phyloP scores from a whole-genome alignment of 257 asterid genomes.

The Perilla frutescens region DNA sequence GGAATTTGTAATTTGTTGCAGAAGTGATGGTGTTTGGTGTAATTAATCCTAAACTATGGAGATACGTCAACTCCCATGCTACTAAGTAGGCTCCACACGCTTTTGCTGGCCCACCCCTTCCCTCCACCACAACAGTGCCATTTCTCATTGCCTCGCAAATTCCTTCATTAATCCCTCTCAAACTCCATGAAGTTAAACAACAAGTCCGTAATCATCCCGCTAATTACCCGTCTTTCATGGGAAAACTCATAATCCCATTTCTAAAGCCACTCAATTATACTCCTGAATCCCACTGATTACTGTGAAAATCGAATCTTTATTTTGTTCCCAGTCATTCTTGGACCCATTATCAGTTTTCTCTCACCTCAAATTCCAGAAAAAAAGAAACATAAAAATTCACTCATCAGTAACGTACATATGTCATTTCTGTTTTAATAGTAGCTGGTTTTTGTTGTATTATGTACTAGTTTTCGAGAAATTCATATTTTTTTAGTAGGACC shows the following conservation, averaged over 20 bases:
- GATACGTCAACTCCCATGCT: slow-evolving; percentile 18
- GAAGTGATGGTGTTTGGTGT: too few relatives aligned
- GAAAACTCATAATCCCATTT: not conserved
- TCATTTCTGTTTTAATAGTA: not conserved
- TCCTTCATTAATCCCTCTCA: not conserved
- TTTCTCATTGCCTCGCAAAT: slow-evolving; percentile 1
- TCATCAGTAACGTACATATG: slow-evolving; percentile 1
- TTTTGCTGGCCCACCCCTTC: not conserved
- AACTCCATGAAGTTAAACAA: not conserved
- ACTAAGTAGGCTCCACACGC: not conserved
- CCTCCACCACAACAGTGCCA: not conserved
- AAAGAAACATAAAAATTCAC: slow-evolving; percentile 10
- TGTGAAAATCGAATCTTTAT: slow-evolving; percentile 9
- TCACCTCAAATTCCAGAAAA: slow-evolving; percentile 10
- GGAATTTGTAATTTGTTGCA: too few relatives aligned
- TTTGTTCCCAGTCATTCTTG: not conserved
- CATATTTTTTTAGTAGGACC: slow-evolving; percentile 22
- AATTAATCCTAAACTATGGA: too few relatives aligned
- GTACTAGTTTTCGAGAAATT: not conserved
- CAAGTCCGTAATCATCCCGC: not conserved
- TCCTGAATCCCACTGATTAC: not conserved
- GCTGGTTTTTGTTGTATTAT: slow-evolving; percentile 3
- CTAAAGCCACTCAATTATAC: not conserved
- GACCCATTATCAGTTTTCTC: not conserved
- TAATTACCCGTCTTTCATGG: not conserved